Conservation (phyloP, 2,329 filamentous ascomycete species). For the Didymella pomorum region DNA sequence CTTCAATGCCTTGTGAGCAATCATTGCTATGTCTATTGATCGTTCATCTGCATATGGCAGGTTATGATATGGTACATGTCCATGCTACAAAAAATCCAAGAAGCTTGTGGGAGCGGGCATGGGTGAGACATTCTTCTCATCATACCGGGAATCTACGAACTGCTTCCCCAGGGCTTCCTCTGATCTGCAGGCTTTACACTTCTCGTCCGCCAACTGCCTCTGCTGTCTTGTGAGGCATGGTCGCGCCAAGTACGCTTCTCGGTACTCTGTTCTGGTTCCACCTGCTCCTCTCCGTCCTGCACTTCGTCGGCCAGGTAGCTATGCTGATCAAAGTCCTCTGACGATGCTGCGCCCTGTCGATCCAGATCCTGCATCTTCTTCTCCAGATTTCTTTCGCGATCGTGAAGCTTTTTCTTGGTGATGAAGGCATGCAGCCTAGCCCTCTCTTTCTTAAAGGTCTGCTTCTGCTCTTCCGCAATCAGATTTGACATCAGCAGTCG, state of each 20-base stretch:
- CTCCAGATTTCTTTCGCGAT: not conserved
- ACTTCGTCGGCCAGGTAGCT: slow-evolving; percentile 18
- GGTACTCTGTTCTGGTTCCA: not conserved
- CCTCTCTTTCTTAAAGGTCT: slow-evolving; percentile 36
- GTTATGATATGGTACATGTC: slow-evolving; percentile 21
- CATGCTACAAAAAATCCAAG: slow-evolving; percentile 7
- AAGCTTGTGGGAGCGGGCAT: not conserved
- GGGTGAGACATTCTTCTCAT: not conserved
- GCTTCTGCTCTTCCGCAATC: slow-evolving; percentile 40
- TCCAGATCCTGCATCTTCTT: not conserved
- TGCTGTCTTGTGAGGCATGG: not conserved
- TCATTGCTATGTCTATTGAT: not conserved
- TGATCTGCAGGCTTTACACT: slow-evolving; percentile 26
- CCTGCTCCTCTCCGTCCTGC: not conserved
- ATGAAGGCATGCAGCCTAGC: slow-evolving; percentile 41
- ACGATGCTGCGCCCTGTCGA: not conserved
- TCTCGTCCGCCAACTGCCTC: slow-evolving; percentile 28
- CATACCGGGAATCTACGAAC: not conserved
- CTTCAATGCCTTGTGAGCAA: too few species aligned
- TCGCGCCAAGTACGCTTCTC: slow-evolving; percentile 7
- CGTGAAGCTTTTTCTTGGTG: slow-evolving; percentile 16
- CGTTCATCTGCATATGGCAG: slow-evolving; percentile 7
- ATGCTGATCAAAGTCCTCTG: slow-evolving; percentile 25
- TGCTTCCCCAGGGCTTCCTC: slow-evolving; percentile 23
- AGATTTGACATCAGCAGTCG: slow-evolving; percentile 42